Evolutionary conservation across 2,329 filamentous ascomycete species (phyloP).

Genomic region (Helotiales sp.): DNA sequence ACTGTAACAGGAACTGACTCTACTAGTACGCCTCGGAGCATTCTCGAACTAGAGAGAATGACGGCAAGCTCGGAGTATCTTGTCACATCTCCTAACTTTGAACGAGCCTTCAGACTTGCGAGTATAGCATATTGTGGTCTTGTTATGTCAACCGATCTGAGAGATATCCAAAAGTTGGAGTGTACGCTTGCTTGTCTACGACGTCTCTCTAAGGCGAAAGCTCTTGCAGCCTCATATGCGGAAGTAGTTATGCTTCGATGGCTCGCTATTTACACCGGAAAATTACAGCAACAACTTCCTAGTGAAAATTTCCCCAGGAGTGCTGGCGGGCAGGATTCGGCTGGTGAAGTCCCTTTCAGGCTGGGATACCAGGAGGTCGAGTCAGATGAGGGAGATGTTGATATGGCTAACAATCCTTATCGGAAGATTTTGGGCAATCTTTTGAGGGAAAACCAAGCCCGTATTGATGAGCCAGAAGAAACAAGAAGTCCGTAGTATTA

Average conservation of each 20-base stretch:
- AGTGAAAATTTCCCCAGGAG: too few relatives aligned
- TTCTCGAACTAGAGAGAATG: background rate
- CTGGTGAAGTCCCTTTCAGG: too few relatives aligned
- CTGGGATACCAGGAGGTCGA: too few relatives aligned
- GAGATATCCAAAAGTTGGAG: background rate
- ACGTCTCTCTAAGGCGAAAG: background rate
- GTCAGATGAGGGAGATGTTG: too few relatives aligned
- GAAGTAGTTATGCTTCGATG: background rate
- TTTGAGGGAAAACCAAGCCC: too few relatives aligned
- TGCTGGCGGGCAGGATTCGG: too few relatives aligned
- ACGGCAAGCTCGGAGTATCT: background rate
- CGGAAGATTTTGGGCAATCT: too few relatives aligned
- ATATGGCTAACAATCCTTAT: too few relatives aligned
- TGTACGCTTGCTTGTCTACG: background rate
- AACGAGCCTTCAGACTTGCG: background rate
- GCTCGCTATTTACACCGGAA: background rate
- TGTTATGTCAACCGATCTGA: background rate
- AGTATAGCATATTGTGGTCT: background rate
- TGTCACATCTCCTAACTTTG: background rate
- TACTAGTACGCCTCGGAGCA: background rate
- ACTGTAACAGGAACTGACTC: background rate
- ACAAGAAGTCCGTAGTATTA: too few relatives aligned
- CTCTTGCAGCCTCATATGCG: background rate
- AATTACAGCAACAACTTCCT: background rate
- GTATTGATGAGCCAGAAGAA: too few relatives aligned